A percentile compares a stretch with the other conserved stretches of the same genome.
Evolutionary conservation across 1,284 basidiomycete genomes (phyloP).

Genomic region (Neonothopanus nambi): DNA sequence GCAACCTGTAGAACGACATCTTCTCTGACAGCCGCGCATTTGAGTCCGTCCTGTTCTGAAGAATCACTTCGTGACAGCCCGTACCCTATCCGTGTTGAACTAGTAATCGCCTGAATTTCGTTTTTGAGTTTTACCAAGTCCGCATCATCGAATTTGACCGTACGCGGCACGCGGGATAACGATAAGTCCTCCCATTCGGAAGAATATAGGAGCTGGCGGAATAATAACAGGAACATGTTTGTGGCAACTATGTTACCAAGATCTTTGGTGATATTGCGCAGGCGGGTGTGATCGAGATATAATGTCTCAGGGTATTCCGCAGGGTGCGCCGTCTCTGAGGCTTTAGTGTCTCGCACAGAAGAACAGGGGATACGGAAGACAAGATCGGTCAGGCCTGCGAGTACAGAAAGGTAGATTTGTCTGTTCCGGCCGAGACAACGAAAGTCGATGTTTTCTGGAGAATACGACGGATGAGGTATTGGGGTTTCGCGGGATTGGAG

Average conservation of each 20-base stretch:
- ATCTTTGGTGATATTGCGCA: constrained; percentile 71
- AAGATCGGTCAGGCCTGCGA: constrained; percentile 70
- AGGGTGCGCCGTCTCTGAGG: constrained; percentile 33
- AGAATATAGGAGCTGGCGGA: constrained; percentile 68
- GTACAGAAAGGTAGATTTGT: constrained; percentile 55
- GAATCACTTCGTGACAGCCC: background rate
- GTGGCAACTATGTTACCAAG: constrained; percentile 75
- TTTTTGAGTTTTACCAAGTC: constrained; percentile 65
- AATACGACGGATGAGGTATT: constrained; percentile 43
- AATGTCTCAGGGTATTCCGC: constrained; percentile 76
- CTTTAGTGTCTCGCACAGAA: constrained; percentile 20
- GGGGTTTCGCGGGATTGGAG: constrained; percentile 32
- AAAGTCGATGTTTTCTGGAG: constrained; percentile 41
- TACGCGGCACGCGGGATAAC: constrained; percentile 21
- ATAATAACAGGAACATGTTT: constrained; percentile 81
- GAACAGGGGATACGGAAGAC: constrained; percentile 58
- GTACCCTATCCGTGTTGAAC: constrained; percentile 46
- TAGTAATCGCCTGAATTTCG: constrained; percentile 73
- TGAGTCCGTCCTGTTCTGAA: constrained; percentile 33
- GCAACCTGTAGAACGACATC: constrained; percentile 70
- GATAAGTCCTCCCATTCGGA: constrained; percentile 29
- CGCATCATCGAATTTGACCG: constrained; percentile 39
- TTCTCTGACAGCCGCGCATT: constrained; percentile 51
- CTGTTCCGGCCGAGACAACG: constrained; percentile 47
- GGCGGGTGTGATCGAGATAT: constrained; percentile 78